phyloP scores from a whole-genome alignment of 306 rosid genomes.

The Sicyos baderoa region DNA sequence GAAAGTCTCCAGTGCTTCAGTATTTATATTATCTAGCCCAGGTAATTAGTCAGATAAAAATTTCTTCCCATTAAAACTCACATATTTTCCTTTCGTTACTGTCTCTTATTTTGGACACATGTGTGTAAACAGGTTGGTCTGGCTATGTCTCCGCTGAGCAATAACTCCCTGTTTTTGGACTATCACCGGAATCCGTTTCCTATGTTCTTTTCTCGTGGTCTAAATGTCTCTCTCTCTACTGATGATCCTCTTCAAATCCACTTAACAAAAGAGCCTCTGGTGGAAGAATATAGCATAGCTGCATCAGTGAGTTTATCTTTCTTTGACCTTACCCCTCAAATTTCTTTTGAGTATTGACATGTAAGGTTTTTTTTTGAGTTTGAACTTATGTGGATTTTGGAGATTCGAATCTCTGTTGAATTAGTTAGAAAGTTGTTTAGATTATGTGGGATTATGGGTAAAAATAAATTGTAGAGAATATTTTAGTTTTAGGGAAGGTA shows the following conservation, averaged over 20 bases:
- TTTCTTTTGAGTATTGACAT: not conserved
- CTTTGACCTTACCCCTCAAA: constrained; percentile 16
- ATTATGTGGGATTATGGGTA: not conserved
- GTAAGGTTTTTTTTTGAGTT: no score
- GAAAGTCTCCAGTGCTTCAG: constrained; percentile 89
- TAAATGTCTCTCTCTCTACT: constrained; percentile 94
- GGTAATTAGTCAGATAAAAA: constrained; percentile 32
- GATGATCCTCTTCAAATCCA: constrained; percentile 99
- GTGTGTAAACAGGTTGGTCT: constrained; percentile 60
- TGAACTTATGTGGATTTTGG: no score
- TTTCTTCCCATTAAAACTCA: not conserved
- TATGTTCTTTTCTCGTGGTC: constrained; percentile 77
- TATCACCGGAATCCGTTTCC: constrained; percentile 97
- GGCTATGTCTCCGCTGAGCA: constrained; percentile 97
- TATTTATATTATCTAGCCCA: constrained; percentile 82
- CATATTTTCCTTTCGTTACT: no score
- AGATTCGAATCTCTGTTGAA: not conserved
- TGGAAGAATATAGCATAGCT: constrained; percentile 96
- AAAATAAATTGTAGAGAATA: not conserved
- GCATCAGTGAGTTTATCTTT: constrained; percentile 69
- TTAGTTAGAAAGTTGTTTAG: not conserved
- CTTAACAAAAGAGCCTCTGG: constrained; percentile 93
- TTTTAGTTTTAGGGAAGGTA: not conserved
- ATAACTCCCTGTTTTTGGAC: constrained; percentile 86
- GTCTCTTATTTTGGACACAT: not conserved